A percentile compares a stretch with the other conserved stretches of the same genome.
Conservation (phyloP, 176 grass and related monocot species). For the Avena insularis region DNA sequence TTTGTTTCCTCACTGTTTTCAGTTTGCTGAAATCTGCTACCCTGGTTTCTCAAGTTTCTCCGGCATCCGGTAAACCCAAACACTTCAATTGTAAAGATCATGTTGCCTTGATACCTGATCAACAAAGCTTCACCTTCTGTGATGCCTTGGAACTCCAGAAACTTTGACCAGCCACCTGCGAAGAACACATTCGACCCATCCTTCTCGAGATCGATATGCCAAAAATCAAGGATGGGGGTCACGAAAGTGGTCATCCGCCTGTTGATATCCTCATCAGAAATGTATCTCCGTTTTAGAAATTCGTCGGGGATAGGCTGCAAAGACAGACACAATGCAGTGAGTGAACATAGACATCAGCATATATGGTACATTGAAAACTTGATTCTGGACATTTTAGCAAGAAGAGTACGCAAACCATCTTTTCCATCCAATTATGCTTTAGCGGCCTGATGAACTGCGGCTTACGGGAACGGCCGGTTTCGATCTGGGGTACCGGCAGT, state of each 20-base stretch:
- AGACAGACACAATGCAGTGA: neutral
- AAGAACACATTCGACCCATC: slow-evolving; percentile 36
- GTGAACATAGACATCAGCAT: neutral
- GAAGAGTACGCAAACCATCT: slow-evolving; percentile 30
- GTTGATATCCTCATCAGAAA: slow-evolving; percentile 4
- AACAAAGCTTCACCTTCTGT: slow-evolving; percentile 3
- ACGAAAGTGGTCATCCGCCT: neutral
- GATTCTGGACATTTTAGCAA: neutral
- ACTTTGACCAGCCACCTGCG: slow-evolving; percentile 1
- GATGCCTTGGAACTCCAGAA: slow-evolving; percentile 30
- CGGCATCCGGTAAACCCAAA: slow-evolving; percentile 16
- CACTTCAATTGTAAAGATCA: slow-evolving; percentile 40
- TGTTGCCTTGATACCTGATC: slow-evolving; percentile 37
- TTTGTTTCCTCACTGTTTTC: neutral
- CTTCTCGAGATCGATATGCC: slow-evolving; percentile 23
- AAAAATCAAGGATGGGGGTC: slow-evolving; percentile 16
- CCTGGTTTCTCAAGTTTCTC: slow-evolving; percentile 9
- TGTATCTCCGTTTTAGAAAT: slow-evolving; percentile 17
- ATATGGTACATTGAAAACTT: neutral
- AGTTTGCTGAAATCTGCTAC: neutral
- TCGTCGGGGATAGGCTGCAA: slow-evolving; percentile 33
- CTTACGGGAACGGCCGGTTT: neutral
- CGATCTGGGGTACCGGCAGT: neutral
- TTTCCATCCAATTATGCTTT: neutral
- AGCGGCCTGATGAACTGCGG: neutral